A percentile compares a stretch with the other conserved stretches of the same genome.
Evolutionary conservation across 176 grass and related monocot species (phyloP).

Genomic region (Triticum aestivum): IWGSC_CS_RefSeq_v2.1 NC_057812.1:735764378-735764877

Average conservation of each 20-base stretch:
- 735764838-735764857: background rate
- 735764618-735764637: background rate
- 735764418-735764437: too few species aligned
- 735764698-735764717: background rate
- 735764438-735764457: background rate
- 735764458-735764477: background rate
- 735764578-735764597: background rate
- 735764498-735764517: background rate
- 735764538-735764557: background rate
- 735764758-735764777: background rate
- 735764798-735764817: background rate
- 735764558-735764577: background rate
- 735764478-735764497: background rate
- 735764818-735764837: background rate
- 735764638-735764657: background rate
- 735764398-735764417: too few species aligned
- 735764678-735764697: background rate
- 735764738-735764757: background rate
- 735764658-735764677: background rate
- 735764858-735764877: background rate
- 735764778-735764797: background rate
- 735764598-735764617: background rate
- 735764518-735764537: background rate
- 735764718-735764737: background rate
- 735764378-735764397: too few species aligned